A percentile compares a stretch with the other conserved stretches of the same genome.
phyloP scores from a whole-genome alignment of 179 eudicot genomes.

The Beta corolliflora region DNA sequence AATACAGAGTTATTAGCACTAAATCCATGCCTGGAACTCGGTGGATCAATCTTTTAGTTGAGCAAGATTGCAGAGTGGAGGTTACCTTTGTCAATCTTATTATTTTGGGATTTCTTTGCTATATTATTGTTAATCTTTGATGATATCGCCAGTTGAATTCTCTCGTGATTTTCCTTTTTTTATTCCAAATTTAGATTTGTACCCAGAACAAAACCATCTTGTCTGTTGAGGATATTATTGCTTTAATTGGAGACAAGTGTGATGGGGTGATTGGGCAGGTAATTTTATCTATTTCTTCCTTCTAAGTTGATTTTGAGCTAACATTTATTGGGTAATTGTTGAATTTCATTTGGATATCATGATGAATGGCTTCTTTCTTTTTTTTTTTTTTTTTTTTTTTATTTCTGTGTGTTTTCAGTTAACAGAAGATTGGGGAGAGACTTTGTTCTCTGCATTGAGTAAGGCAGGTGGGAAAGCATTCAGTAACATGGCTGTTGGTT shows the following conservation, averaged over 20 bases:
- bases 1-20: conserved; percentile 92
- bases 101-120: not conserved
- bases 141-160: not conserved
- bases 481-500: conserved; percentile 99
- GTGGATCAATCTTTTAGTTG: conserved; percentile 83
- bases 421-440: conserved; percentile 98
- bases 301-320: not conserved
- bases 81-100: conserved; percentile 31
- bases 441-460: conserved; percentile 91
- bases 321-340: not conserved
- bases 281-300: not conserved
- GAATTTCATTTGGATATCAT: not conserved
- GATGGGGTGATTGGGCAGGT: conserved; percentile 99
- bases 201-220: conserved; percentile 82
- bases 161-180: not conserved
- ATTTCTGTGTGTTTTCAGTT: conserved; percentile 40
- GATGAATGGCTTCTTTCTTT: not conserved
- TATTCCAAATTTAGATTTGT: conserved; percentile 58
- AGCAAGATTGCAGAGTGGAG: conserved; percentile 91
- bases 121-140: not conserved
- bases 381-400: not conserved
- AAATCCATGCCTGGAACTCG: conserved; percentile 97
- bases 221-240: conserved; percentile 86
- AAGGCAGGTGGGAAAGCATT: conserved; percentile 93
- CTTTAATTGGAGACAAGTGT: conserved; percentile 86